A percentile compares a stretch with the other conserved stretches of the same genome.
Conservation (phyloP, 148 eudicot species). For the Chenopodium suecicum region DNA sequence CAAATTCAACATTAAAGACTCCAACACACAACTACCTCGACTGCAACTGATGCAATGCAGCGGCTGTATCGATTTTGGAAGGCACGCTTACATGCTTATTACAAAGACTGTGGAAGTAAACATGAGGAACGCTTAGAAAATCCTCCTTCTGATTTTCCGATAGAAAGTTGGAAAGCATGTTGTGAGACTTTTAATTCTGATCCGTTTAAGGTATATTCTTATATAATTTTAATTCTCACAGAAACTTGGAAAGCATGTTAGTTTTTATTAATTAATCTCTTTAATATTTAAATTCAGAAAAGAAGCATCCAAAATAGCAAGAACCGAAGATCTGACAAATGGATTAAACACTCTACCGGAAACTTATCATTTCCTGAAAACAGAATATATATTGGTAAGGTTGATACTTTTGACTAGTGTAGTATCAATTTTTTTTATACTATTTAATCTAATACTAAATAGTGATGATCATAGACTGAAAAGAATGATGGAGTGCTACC, state of each 20-base stretch:
- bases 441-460: neutral
- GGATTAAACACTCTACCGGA: neutral
- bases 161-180: neutral
- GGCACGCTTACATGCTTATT: neutral
- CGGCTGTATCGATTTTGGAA: neutral
- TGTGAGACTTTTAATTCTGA: neutral
- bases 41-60: neutral
- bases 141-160: neutral
- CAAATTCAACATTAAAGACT: neutral
- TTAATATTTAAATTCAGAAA: neutral
- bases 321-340: neutral
- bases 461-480: neutral
- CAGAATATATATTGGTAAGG: neutral
- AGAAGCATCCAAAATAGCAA: neutral
- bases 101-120: neutral
- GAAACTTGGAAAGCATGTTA: too few relatives aligned
- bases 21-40: neutral
- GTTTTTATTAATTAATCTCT: neutral
- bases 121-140: neutral
- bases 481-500: neutral
- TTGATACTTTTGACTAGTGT: neutral
- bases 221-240: neutral
- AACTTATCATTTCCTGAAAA: neutral
- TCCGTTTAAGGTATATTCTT: neutral
- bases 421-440: neutral